These are phyloP conservation scores for Colletotrichum tropicicola DNA, from an alignment of 2,329 filamentous ascomycete species.

Conservation along the genomic window DNA sequence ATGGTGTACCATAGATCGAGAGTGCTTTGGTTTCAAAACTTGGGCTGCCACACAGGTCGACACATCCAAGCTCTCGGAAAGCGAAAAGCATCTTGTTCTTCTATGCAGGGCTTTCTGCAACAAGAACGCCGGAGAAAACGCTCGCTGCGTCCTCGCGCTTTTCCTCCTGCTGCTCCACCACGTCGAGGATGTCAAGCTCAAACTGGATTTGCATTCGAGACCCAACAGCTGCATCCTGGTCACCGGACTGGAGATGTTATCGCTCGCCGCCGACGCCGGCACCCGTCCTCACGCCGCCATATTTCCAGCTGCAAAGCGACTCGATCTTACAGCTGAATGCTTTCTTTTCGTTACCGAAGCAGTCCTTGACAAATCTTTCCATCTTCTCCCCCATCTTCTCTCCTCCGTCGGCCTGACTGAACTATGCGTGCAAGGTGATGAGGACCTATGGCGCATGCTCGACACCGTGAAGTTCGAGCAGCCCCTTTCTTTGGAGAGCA, in stretches of 20 bases:
- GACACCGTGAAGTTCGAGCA: not conserved
- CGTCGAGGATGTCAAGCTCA: not conserved
- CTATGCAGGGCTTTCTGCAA: not conserved
- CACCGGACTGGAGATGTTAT: not conserved
- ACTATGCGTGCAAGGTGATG: not conserved
- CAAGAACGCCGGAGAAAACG: not conserved
- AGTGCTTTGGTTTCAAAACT: not conserved
- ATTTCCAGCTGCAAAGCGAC: not conserved
- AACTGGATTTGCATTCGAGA: not conserved
- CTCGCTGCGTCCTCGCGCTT: conserved; percentile 3
- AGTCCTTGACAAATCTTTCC: not conserved
- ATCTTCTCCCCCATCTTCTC: not conserved
- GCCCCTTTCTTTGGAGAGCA: not conserved
- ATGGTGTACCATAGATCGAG: not conserved
- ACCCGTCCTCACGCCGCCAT: not conserved
- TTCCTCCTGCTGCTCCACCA: not conserved
- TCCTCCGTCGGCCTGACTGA: not conserved
- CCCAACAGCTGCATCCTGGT: not conserved
- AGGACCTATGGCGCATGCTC: not conserved
- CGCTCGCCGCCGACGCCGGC: not conserved
- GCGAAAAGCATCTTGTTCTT: conserved; percentile 1
- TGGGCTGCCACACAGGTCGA: not conserved
- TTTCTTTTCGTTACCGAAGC: not conserved
- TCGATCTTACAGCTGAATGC: not conserved
- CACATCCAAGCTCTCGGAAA: not conserved